Evolutionary conservation across 2,329 filamentous ascomycete species (phyloP), one percentile per base, ranked within the genome.

Genomic region (Didymellaceae sp.): DNA sequence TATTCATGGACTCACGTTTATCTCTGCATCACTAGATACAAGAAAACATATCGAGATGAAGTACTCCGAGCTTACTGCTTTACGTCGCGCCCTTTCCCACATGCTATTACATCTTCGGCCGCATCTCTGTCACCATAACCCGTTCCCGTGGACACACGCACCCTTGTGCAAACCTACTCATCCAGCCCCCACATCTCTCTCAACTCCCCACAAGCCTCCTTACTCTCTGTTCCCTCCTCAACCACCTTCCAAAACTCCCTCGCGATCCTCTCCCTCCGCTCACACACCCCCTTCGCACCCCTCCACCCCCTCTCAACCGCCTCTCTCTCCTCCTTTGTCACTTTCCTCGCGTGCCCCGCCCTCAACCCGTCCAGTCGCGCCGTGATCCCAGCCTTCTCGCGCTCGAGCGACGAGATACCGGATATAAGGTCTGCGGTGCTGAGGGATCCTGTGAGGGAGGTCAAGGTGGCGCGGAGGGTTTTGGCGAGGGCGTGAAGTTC

Each of bases 241-340:
- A 82, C 78, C 47, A 70, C 62, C 40, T 57, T 69, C 82, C 82
- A 85, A 58, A 84, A 61, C 53, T 82, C 78, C 39, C 58, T 65
- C 42, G 75, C 77, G 57, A 84, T 81, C 63, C 69, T 77, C 66
- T 75, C 75, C 51, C 82, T 77, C 35, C 65, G 64, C 22, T 48
- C 63, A 30, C 69, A 74, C 34, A 75, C 67, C 61, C 67, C 54
- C 54, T 43, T 39, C 61, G 80, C 81, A 55, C 67, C 68, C 55
- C 70, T 75, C 70, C 77, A 78, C 48, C 80, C 78, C 42, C 54
- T 67, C 31, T 80, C 76, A 2, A 82, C 73, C 16, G 64, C 65
- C 40, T 75, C 73, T 38, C 75, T 74, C 63, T 84, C 81, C 43
- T 79, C 74, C 17, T 70, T 70, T 25, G 74, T 78, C 3, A 85